Conservation (phyloP, 345 rosid genomes). For the Linum lewisii region DNA sequence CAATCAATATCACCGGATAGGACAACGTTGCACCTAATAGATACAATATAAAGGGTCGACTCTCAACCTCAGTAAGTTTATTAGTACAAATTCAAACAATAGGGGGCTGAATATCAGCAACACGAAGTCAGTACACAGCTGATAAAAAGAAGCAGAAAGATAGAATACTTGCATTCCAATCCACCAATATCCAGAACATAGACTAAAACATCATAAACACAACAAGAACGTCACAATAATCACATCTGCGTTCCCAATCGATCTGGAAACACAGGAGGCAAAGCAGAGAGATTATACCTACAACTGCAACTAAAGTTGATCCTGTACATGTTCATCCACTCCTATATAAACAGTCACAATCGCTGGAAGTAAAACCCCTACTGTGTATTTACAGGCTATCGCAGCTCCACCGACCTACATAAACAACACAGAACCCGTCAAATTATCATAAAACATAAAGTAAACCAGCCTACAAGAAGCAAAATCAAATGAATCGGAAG, state of each 20-base stretch:
- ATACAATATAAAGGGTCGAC: not conserved
- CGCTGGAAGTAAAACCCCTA: constrained; percentile 20
- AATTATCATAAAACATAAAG: no score
- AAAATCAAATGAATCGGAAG: no score
- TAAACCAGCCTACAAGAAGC: no score
- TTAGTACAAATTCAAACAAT: no score
- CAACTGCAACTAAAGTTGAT: constrained; percentile 18
- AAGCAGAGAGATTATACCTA: constrained; percentile 19
- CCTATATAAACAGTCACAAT: constrained; percentile 6
- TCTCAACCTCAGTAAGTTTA: not conserved
- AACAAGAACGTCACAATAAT: not conserved
- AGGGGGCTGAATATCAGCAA: not conserved
- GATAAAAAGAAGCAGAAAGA: not conserved
- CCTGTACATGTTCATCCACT: constrained; percentile 24
- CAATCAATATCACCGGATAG: not conserved
- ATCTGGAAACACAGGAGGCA: not conserved
- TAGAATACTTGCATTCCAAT: not conserved
- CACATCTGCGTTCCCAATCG: not conserved
- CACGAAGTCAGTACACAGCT: not conserved
- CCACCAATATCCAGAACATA: not conserved
- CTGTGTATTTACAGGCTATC: constrained; percentile 18
- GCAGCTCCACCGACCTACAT: constrained; percentile 12
- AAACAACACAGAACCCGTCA: not conserved
- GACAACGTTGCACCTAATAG: not conserved
- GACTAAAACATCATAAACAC: not conserved